phyloP scores from a whole-genome alignment of 345 rosid species.

The Crucihimalaya himalaica region DNA sequence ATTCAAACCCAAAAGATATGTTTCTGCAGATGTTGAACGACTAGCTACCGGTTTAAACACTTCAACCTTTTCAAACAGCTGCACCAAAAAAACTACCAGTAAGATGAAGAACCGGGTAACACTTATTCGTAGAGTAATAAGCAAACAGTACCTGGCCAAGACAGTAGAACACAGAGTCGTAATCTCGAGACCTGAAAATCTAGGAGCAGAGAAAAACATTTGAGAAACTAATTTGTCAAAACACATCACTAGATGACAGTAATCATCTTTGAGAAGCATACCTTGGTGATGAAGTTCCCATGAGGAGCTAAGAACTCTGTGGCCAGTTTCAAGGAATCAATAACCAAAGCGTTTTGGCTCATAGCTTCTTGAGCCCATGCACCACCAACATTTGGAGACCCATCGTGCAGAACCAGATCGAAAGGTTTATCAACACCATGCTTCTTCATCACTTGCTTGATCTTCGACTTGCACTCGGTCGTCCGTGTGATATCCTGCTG shows the following conservation, averaged over 20 bases:
- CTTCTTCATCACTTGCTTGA: conserved; percentile 70
- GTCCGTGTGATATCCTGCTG: conserved; percentile 86
- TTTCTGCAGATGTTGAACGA: conserved; percentile 92
- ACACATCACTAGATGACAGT: neutral
- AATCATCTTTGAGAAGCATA: conserved; percentile 13
- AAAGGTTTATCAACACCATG: conserved; percentile 63
- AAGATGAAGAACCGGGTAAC: neutral
- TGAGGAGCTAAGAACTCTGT: conserved; percentile 77
- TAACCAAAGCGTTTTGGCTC: conserved; percentile 84
- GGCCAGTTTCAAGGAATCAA: conserved; percentile 86
- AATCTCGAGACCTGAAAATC: conserved; percentile 97
- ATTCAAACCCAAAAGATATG: conserved; percentile 68
- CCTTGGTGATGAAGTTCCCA: conserved; percentile 83
- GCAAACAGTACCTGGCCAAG: conserved; percentile 58
- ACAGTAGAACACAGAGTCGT: conserved; percentile 74
- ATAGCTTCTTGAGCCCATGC: conserved; percentile 94
- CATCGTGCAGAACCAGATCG: conserved; percentile 84
- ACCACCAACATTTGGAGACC: conserved; percentile 94
- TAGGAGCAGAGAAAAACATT: conserved; percentile 15
- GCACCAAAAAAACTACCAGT: conserved; percentile 1
- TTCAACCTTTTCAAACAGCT: conserved; percentile 95
- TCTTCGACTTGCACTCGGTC: conserved; percentile 67
- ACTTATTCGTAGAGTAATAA: neutral
- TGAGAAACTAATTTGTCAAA: no score
- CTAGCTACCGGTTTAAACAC: conserved; percentile 93